Evolutionary conservation across 1,284 basidiomycete genomes (phyloP), one percentile per base, ranked within the genome.

Genomic region (Ganoderma meredithae): DNA sequence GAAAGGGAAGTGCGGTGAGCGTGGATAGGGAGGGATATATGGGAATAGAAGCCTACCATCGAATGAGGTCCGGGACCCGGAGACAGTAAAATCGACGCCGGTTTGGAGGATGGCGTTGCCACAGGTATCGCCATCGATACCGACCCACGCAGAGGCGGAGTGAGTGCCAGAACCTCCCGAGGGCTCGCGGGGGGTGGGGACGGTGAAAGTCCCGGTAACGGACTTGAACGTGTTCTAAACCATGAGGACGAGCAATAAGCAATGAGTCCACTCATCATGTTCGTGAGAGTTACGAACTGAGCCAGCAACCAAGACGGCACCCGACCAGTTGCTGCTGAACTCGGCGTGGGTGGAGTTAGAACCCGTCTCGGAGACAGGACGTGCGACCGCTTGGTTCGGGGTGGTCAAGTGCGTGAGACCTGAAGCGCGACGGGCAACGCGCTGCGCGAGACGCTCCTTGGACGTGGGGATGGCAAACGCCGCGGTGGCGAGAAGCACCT

Each of bases 151-250:
- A 22, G 79, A 79, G n/a, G 77, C 75, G 55, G 74, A 73, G 70
- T 77, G 71, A 8, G 66, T 71, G 64, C 75, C 72, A n/a, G 70
- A 68, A 62, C 71, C 67, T 47, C 75, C 74, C 36, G 74, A 73
- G 49, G 77, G 76, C 64, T 68, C 72, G 25, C 58, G 60, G 17
- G 76, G 75, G 15, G 73, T 76, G 62, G 77, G 77, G 44, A 78
- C 75, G 61, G 74, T 75, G 73, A 80, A 80, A 3, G 77, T 79
- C 9, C 76, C 79, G 39, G 75, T 77, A 13, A 77, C 77, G 33
- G 75, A 69, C 70, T 74, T 78, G 76, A 67, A 78, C 1, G 74
- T 74, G 47, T 69, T 71, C 77, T 78, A 52, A 19, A 68, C 52
- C 47, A 60, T 5, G 41, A 7, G 36, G 47, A 25, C 13, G 22